These are phyloP conservation scores for Mucor lusitanicus DNA, from an alignment of 371 early-diverging fungal species.

Conservation along the genomic window DNA sequence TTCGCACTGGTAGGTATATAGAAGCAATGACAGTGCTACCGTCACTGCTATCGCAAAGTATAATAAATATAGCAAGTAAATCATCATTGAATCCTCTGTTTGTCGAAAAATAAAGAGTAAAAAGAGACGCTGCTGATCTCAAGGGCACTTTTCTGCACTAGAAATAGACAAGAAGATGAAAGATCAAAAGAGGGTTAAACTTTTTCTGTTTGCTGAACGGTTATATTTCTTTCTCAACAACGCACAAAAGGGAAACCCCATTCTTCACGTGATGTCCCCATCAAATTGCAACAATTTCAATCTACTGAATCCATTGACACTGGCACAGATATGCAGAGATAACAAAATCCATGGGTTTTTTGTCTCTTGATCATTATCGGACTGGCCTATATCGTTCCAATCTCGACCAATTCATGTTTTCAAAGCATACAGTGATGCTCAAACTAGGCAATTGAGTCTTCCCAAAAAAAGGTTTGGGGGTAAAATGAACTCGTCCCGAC, in stretches of 20 bases:
- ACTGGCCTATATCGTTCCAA: background rate
- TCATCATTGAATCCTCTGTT: conserved; percentile 11
- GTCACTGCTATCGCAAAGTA: conserved; percentile 30
- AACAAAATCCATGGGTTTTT: background rate
- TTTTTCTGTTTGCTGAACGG: background rate
- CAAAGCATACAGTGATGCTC: background rate
- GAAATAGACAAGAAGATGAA: conserved; percentile 1
- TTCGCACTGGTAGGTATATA: conserved; percentile 49
- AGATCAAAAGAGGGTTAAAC: background rate
- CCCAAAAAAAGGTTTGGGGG: conserved; percentile 12
- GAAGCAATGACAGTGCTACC: conserved; percentile 26
- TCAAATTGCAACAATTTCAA: background rate
- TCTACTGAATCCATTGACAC: background rate
- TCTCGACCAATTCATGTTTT: background rate
- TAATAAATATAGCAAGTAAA: conserved; percentile 26
- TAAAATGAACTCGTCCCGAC: too few relatives aligned
- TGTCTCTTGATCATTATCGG: background rate
- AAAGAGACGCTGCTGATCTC: conserved; percentile 9
- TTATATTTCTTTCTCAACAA: background rate
- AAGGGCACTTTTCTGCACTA: background rate
- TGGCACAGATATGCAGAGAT: background rate
- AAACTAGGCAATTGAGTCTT: background rate
- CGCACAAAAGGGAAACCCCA: conserved; percentile 18
- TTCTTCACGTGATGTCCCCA: conserved; percentile 35
- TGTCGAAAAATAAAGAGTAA: background rate